These are phyloP conservation scores for Chaetomiaceae sp. DNA, from an alignment of 2,329 filamentous ascomycete genomes.

Conservation along the genomic window DNA sequence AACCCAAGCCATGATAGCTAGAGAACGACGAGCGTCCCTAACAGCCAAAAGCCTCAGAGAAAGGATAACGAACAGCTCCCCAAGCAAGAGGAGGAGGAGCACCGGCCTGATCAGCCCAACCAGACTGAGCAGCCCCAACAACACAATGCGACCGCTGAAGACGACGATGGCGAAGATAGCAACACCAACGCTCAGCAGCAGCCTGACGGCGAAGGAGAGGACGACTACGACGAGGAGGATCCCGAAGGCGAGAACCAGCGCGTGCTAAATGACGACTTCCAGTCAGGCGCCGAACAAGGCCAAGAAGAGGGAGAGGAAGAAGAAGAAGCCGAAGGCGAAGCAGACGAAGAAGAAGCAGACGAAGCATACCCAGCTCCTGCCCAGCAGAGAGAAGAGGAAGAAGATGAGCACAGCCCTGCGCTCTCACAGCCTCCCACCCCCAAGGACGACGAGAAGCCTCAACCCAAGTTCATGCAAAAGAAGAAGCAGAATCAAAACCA, in stretches of 20 bases:
- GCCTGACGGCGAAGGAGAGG: slow-evolving; percentile 20
- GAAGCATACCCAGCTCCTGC: slow-evolving; percentile 14
- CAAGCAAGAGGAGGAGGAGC: slow-evolving; percentile 18
- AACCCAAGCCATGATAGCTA: neutral
- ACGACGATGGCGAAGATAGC: slow-evolving; percentile 15
- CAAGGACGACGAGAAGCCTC: slow-evolving; percentile 31
- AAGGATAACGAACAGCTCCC: slow-evolving; percentile 17
- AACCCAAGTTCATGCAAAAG: slow-evolving; percentile 32
- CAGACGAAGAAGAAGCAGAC: slow-evolving; percentile 14
- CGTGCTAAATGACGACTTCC: slow-evolving; percentile 24
- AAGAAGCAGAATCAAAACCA: slow-evolving; percentile 25
- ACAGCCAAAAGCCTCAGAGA: slow-evolving; percentile 6
- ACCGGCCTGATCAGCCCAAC: slow-evolving; percentile 12
- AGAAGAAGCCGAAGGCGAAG: slow-evolving; percentile 15
- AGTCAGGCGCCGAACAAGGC: slow-evolving; percentile 24
- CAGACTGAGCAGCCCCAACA: slow-evolving; percentile 13
- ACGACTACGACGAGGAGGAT: slow-evolving; percentile 28
- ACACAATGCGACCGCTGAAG: slow-evolving; percentile 11
- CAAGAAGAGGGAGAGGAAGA: slow-evolving; percentile 17
- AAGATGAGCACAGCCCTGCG: slow-evolving; percentile 25
- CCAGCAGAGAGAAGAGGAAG: slow-evolving; percentile 19
- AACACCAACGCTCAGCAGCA: slow-evolving; percentile 12
- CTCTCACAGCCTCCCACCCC: slow-evolving; percentile 32
- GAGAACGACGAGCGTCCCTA: neutral
- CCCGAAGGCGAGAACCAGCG: slow-evolving; percentile 25